Evolutionary conservation across 305 asterid species (phyloP).

Genomic region (Solanum hybrid): DNA sequence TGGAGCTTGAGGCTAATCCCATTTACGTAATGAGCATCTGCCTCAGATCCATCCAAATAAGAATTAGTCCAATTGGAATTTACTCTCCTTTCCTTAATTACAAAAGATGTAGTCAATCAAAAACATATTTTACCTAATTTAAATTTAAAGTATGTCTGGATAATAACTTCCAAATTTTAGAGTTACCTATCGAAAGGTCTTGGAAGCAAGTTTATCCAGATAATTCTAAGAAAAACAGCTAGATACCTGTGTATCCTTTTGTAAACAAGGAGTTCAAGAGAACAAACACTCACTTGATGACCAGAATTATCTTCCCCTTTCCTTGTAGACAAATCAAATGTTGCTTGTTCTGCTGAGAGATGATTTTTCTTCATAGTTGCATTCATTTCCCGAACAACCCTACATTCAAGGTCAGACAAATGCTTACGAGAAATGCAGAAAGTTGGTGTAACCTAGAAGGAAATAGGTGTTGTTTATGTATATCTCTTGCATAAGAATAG

Average conservation of each 20-base stretch:
- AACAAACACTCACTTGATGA: constrained; percentile 51
- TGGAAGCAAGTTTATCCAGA: background rate
- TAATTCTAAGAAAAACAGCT: background rate
- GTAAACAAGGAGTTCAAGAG: constrained; percentile 6
- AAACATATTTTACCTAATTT: background rate
- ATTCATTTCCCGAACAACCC: constrained; percentile 80
- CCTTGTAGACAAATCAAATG: constrained; percentile 43
- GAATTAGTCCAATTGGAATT: background rate
- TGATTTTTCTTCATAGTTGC: constrained; percentile 49
- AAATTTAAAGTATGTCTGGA: background rate
- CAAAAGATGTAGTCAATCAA: background rate
- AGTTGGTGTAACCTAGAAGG: background rate
- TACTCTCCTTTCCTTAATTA: background rate
- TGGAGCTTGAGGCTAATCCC: background rate
- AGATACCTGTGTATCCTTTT: background rate
- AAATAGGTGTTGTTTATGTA: background rate
- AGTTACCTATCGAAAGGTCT: background rate
- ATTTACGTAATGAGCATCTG: background rate
- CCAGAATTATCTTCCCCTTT: constrained; percentile 49
- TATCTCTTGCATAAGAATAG: background rate
- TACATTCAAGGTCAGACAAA: constrained; percentile 13
- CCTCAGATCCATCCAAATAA: background rate
- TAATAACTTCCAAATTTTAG: background rate
- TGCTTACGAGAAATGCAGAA: constrained; percentile 1
- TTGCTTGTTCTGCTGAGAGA: constrained; percentile 42